A percentile compares a stretch with the other conserved stretches of the same genome.
phyloP scores from a whole-genome alignment of 768 basidiomycete genomes.

The Phanerodontia chrysosporium region DNA sequence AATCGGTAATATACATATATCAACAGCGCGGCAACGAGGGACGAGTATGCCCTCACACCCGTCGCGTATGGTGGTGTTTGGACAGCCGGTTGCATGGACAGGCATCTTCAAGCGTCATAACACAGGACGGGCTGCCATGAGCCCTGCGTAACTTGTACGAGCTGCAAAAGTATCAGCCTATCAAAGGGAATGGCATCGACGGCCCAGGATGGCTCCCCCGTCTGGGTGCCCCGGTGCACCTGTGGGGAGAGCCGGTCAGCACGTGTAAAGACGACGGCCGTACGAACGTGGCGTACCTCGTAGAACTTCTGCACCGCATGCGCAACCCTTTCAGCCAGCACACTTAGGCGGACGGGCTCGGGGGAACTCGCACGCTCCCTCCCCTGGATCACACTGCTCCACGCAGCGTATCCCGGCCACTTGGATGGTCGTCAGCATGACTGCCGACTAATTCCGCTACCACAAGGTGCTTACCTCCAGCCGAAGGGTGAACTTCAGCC shows the following conservation, averaged over 20 bases:
- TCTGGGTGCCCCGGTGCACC: not conserved
- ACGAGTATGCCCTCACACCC: too few species aligned
- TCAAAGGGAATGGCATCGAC: not conserved
- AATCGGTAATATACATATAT: too few species aligned
- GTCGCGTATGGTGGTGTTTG: too few species aligned
- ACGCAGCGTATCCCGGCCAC: slow-evolving; percentile 13
- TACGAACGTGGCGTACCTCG: not conserved
- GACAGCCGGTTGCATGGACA: too few species aligned
- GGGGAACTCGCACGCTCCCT: not conserved
- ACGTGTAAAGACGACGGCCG: not conserved
- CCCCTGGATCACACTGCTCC: slow-evolving; percentile 4
- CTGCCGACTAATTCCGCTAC: not conserved
- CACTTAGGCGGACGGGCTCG: not conserved
- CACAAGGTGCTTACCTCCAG: not conserved
- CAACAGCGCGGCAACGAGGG: too few species aligned
- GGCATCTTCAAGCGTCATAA: too few species aligned
- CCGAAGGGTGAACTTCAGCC: not conserved
- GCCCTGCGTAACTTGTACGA: not conserved
- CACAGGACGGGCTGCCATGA: not conserved
- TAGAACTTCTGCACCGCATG: not conserved
- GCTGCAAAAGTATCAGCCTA: not conserved
- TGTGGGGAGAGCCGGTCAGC: not conserved
- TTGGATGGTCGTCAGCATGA: not conserved
- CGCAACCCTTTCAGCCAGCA: not conserved
- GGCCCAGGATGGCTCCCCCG: not conserved